phyloP scores from a whole-genome alignment of 768 basidiomycete genomes.

The Amyloporia xantha region DNA sequence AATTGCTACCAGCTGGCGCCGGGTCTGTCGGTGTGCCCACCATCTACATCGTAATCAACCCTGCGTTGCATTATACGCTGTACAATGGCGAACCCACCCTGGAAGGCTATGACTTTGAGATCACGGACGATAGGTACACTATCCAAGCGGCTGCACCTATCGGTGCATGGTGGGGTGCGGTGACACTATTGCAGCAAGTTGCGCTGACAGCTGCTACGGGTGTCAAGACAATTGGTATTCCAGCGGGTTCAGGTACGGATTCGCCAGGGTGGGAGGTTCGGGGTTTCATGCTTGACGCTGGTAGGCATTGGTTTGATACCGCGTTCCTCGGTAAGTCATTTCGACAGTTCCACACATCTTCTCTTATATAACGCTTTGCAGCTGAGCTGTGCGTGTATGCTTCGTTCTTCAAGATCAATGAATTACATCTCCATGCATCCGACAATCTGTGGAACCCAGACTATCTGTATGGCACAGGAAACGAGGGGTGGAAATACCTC shows the following conservation, averaged over 20 bases:
- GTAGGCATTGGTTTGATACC: conserved; percentile 38
- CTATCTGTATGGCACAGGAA: conserved; percentile 28
- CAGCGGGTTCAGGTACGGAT: conserved; percentile 31
- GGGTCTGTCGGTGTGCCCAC: conserved; percentile 6
- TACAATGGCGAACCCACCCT: conserved; percentile 32
- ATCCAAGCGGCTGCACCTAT: conserved; percentile 28
- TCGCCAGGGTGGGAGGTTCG: conserved; percentile 38
- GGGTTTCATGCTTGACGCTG: conserved; percentile 41
- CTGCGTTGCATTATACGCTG: conserved; percentile 23
- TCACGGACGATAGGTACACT: conserved; percentile 23
- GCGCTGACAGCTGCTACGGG: conserved; percentile 20
- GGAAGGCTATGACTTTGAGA: conserved; percentile 34
- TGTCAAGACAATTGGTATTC: conserved; percentile 17
- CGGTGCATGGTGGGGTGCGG: conserved; percentile 40
- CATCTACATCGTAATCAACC: conserved; percentile 28
- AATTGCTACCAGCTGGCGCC: conserved; percentile 10
- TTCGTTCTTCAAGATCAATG: conserved; percentile 40
- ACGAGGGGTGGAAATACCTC: conserved; percentile 30
- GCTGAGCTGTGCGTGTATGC: conserved; percentile 39
- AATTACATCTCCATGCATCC: conserved; percentile 37
- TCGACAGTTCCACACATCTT: background rate
- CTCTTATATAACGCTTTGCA: conserved; percentile 10
- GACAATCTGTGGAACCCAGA: conserved; percentile 38
- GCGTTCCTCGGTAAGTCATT: conserved; percentile 29
- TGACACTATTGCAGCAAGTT: conserved; percentile 36